A percentile compares a stretch with the other conserved stretches of the same genome.
Evolutionary conservation across 1,284 basidiomycete genomes (phyloP).

Genomic region (Rugosomyces carneus): DNA sequence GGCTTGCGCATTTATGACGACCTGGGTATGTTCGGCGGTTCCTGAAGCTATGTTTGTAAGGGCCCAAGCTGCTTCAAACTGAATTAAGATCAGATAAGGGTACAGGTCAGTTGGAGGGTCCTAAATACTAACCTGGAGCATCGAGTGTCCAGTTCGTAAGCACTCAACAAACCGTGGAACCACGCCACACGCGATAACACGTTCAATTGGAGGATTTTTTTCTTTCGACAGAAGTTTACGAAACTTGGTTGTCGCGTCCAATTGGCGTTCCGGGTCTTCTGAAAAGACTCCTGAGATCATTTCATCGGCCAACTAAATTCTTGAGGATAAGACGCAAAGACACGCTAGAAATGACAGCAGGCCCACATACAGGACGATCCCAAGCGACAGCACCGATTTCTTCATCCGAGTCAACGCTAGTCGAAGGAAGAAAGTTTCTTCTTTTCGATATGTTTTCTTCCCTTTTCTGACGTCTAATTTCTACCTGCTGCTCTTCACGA

Average conservation of each 20-base stretch:
- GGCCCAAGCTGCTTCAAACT: conserved; percentile 99
- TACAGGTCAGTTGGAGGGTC: conserved; percentile 1
- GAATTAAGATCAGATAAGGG: conserved; percentile 11
- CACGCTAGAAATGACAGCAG: conserved; percentile 11
- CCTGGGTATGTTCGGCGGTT: conserved; percentile 97
- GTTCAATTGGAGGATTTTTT: conserved; percentile 99
- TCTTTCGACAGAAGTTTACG: conserved; percentile 98
- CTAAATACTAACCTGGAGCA: conserved; percentile 81
- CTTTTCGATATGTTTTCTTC: conserved; percentile 97
- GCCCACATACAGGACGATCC: conserved; percentile 66
- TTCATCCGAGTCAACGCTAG: conserved; percentile 80
- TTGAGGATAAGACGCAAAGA: conserved; percentile 15
- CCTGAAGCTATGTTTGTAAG: conserved; percentile 99
- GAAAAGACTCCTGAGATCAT: conserved; percentile 95
- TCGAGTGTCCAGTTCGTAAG: conserved; percentile 80
- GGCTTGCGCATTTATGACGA: conserved; percentile 91
- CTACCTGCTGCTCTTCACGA: conserved; percentile 94
- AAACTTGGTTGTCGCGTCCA: conserved; percentile 96
- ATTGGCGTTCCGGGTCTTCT: conserved; percentile 84
- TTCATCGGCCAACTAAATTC: conserved; percentile 70
- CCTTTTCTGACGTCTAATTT: conserved; percentile 93
- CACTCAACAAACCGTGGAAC: conserved; percentile 98
- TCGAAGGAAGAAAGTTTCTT: conserved; percentile 79
- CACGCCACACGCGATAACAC: conserved; percentile 96
- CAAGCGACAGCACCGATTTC: conserved; percentile 64